phyloP scores from a whole-genome alignment of 2,329 filamentous ascomycete species.

The Davidsoniella neocaledoniae region DNA sequence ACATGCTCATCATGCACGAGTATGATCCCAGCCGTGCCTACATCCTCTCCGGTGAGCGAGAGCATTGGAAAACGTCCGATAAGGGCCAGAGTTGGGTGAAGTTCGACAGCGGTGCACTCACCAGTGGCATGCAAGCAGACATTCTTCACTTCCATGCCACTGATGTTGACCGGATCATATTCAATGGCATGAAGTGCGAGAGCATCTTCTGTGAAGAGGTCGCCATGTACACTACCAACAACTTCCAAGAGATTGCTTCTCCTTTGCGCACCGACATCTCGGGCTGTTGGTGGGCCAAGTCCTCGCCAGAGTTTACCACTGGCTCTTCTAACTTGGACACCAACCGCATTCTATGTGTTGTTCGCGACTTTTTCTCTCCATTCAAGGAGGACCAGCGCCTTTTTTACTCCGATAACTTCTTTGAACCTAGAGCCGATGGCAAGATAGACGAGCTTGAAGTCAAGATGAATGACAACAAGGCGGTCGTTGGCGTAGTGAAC shows the following conservation, averaged over 20 bases:
- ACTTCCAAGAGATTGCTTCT: conserved; percentile 54
- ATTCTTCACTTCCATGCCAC: conserved; percentile 63
- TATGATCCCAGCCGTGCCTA: conserved; percentile 68
- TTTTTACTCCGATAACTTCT: conserved; percentile 70
- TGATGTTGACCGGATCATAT: conserved; percentile 73
- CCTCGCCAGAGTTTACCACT: conserved; percentile 54
- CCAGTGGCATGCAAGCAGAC: conserved; percentile 32
- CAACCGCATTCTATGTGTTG: conserved; percentile 64
- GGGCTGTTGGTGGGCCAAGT: conserved; percentile 79
- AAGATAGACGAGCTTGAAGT: conserved; percentile 53
- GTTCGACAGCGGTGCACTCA: conserved; percentile 47
- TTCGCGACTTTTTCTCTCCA: conserved; percentile 53
- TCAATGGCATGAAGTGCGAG: conserved; percentile 57
- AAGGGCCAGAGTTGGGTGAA: conserved; percentile 64
- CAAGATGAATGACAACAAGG: conserved; percentile 53
- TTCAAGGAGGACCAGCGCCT: conserved; percentile 61
- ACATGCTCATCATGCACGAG: conserved; percentile 56
- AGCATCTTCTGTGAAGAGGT: conserved; percentile 46
- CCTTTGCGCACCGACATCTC: conserved; percentile 50
- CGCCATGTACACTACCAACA: conserved; percentile 64
- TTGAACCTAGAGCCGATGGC: conserved; percentile 33
- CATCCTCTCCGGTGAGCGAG: conserved; percentile 49
- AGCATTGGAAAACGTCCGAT: conserved; percentile 73
- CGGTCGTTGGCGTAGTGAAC: conserved; percentile 65
- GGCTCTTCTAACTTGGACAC: conserved; percentile 48